A percentile compares a stretch with the other conserved stretches of the same genome.
Conservation (phyloP, 371 early-diverging fungal genomes). For the Thermomucor indicae-seudaticae region DNA sequence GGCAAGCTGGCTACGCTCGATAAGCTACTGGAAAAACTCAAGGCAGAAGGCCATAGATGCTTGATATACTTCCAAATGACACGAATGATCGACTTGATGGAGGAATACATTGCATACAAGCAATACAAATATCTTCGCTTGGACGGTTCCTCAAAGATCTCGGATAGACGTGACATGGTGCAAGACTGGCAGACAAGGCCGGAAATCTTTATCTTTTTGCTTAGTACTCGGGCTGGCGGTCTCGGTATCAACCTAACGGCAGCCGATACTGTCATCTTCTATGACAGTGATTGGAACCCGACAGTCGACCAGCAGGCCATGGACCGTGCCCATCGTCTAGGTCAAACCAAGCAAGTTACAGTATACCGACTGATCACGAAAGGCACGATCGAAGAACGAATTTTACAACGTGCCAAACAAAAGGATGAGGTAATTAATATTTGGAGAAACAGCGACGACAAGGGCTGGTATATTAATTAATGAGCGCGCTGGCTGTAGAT, state of each 20-base stretch:
- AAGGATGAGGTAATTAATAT: conserved; percentile 78
- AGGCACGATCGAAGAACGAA: conserved; percentile 91
- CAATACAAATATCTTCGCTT: conserved; percentile 91
- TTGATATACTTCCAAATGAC: conserved; percentile 99
- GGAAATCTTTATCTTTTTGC: conserved; percentile 94
- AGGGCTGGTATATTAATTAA: not conserved
- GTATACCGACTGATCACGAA: conserved; percentile 91
- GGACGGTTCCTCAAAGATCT: conserved; percentile 94
- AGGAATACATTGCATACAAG: conserved; percentile 88
- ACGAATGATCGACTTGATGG: conserved; percentile 96
- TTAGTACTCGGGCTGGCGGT: conserved; percentile 99
- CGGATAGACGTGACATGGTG: conserved; percentile 92
- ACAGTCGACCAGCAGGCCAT: conserved; percentile 97
- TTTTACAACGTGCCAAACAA: conserved; percentile 85
- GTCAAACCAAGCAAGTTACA: conserved; percentile 95
- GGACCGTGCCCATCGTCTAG: conserved; percentile 98
- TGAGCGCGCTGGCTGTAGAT: conserved; percentile 37
- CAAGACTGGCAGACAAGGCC: conserved; percentile 89
- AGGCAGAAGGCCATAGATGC: conserved; percentile 91
- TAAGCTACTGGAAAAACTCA: conserved; percentile 81
- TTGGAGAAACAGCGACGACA: not conserved
- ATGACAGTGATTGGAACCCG: conserved; percentile 99
- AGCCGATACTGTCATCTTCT: conserved; percentile 99
- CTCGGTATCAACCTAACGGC: conserved; percentile 99
- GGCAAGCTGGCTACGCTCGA: conserved; percentile 95